Conservation (phyloP, 768 basidiomycete species). For the Mycena vulgaris region DNA sequence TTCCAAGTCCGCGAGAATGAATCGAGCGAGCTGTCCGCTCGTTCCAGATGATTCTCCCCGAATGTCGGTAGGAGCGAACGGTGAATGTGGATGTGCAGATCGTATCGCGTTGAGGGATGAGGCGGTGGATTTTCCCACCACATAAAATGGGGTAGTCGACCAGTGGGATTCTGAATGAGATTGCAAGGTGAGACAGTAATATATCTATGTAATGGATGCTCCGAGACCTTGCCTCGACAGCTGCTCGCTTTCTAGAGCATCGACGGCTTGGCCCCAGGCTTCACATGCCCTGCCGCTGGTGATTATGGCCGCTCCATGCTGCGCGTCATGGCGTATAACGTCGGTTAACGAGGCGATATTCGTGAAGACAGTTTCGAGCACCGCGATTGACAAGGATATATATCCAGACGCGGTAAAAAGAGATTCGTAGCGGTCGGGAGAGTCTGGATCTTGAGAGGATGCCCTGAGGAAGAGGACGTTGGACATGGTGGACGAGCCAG, state of each 20-base stretch:
- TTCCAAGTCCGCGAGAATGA: constrained; percentile 64
- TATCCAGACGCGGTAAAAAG: constrained; percentile 66
- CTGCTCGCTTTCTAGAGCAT: constrained; percentile 29
- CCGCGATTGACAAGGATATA: constrained; percentile 72
- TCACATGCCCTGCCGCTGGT: constrained; percentile 87
- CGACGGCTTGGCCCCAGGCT: constrained; percentile 71
- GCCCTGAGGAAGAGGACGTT: constrained; percentile 63
- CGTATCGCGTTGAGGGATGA: constrained; percentile 57
- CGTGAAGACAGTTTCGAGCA: constrained; percentile 75
- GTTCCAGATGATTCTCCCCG: constrained; percentile 72
- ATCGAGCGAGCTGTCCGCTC: constrained; percentile 75
- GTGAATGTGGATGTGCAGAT: constrained; percentile 42
- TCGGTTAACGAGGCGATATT: constrained; percentile 63
- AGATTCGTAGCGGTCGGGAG: constrained; percentile 72
- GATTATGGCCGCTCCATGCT: constrained; percentile 75
- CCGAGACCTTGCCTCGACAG: constrained; percentile 6
- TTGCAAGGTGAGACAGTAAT: constrained; percentile 13
- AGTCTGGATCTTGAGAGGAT: constrained; percentile 48
- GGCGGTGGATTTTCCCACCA: constrained; percentile 80
- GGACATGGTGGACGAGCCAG: constrained; percentile 41
- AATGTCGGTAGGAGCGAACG: constrained; percentile 49
- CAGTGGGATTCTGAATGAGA: constrained; percentile 57
- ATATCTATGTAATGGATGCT: background rate
- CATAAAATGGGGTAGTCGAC: constrained; percentile 80
- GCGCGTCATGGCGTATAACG: constrained; percentile 59